These are phyloP conservation scores for Melampsora americana DNA, from an alignment of 1,284 basidiomycete genomes.

Conservation along the genomic window DNA sequence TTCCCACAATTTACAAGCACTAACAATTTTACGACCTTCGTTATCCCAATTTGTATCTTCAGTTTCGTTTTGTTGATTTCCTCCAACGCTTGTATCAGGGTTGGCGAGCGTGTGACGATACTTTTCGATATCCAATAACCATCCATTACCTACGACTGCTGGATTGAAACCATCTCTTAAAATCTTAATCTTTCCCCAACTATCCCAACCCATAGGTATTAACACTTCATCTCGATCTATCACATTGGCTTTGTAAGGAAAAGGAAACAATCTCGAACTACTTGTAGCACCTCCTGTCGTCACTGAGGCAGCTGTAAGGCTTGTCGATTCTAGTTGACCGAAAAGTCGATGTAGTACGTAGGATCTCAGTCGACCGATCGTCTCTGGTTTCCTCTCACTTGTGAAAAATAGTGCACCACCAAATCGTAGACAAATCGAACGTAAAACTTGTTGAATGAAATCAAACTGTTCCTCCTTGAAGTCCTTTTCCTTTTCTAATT, in stretches of 20 bases:
- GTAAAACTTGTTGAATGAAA: constrained; percentile 86
- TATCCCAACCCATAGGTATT: constrained; percentile 94
- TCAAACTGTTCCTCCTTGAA: constrained; percentile 85
- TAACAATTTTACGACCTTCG: constrained; percentile 53
- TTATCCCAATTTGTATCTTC: constrained; percentile 61
- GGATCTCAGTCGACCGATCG: constrained; percentile 73
- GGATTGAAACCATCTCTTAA: constrained; percentile 88
- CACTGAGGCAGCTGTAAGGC: constrained; percentile 48
- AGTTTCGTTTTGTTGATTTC: constrained; percentile 65
- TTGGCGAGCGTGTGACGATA: constrained; percentile 12
- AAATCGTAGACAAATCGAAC: constrained; percentile 89
- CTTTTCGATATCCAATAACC: constrained; percentile 61
- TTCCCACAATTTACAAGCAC: constrained; percentile 38
- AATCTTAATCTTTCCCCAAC: constrained; percentile 91
- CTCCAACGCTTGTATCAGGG: constrained; percentile 65
- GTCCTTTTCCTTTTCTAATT: constrained; percentile 54
- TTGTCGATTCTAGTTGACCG: constrained; percentile 52
- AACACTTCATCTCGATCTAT: constrained; percentile 87
- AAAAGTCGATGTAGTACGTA: constrained; percentile 85
- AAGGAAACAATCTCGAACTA: constrained; percentile 70
- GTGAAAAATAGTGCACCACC: constrained; percentile 91
- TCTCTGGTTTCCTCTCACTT: constrained; percentile 70
- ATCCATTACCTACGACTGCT: constrained; percentile 72
- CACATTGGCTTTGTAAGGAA: constrained; percentile 79
- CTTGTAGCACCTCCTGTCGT: constrained; percentile 51